Evolutionary conservation across 75 land plant species (phyloP).

Genomic region (Azolla pinnata): DNA sequence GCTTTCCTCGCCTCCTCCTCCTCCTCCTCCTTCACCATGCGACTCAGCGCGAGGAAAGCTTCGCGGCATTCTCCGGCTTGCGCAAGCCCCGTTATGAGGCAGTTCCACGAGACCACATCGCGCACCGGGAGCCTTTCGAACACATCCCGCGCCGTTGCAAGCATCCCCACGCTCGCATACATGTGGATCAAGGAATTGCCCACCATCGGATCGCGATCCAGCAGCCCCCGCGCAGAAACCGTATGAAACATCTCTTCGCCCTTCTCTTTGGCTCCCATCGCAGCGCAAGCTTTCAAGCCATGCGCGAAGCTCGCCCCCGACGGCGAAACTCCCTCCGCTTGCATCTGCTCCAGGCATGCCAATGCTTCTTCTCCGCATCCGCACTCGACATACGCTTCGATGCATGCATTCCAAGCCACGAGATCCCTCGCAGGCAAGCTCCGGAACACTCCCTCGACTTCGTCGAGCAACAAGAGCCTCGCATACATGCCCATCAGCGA

Average conservation of each 20-base stretch:
- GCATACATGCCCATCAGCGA: constrained; percentile 53
- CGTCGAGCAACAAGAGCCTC: constrained; percentile 42
- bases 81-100: constrained; percentile 12
- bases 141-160: constrained; percentile 10
- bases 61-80: not conserved
- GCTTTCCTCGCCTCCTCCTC: no score
- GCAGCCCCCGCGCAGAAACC: constrained; percentile 3
- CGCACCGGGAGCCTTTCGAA: constrained; percentile 15
- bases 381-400: constrained; percentile 14
- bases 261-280: constrained; percentile 10
- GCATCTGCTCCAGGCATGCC: constrained; percentile 3
- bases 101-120: constrained; percentile 21
- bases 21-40: constrained; percentile 6
- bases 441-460: constrained; percentile 11
- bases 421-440: constrained; percentile 7
- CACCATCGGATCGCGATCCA: constrained; percentile 7
- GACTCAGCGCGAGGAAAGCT: not conserved
- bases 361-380: constrained; percentile 12
- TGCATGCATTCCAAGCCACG: constrained; percentile 17
- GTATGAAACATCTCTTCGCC: constrained; percentile 11
- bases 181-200: constrained; percentile 15
- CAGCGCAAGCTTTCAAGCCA: constrained; percentile 12
- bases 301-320: constrained; percentile 7
- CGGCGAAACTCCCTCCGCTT: constrained; percentile 2
- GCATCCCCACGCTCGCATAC: constrained; percentile 17